Evolutionary conservation across 2,329 filamentous ascomycete species (phyloP).

Genomic region (Rhynchosporium secalis): DNA sequence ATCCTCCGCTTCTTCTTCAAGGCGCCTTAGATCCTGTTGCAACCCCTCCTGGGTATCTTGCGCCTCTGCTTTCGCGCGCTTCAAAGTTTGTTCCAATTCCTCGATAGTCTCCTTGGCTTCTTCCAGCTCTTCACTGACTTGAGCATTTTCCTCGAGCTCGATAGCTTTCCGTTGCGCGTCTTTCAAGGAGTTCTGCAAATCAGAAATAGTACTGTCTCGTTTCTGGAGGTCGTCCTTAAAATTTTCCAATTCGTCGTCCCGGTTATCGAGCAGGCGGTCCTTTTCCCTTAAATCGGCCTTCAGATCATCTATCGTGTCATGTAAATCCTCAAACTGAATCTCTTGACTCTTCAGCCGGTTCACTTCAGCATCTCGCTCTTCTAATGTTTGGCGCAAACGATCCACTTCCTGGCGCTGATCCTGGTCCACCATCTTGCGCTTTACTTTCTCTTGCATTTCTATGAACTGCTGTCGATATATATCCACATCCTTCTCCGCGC

Average conservation of each 20-base stretch:
- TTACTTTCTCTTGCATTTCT: constrained; percentile 79
- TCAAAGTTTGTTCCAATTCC: constrained; percentile 39
- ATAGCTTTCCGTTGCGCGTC: constrained; percentile 51
- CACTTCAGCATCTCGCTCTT: constrained; percentile 53
- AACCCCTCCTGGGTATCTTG: constrained; percentile 55
- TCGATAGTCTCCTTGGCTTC: constrained; percentile 48
- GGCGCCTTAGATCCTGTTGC: constrained; percentile 53
- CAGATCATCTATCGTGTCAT: constrained; percentile 73
- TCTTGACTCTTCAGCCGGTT: constrained; percentile 56
- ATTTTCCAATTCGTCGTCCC: constrained; percentile 63
- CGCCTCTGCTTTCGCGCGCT: constrained; percentile 22
- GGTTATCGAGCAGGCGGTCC: constrained; percentile 47
- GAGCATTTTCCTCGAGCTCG: constrained; percentile 59
- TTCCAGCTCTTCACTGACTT: constrained; percentile 47
- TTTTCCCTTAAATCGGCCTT: constrained; percentile 66
- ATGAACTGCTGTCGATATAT: constrained; percentile 77
- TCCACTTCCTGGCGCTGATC: constrained; percentile 63
- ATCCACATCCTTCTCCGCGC: constrained; percentile 85
- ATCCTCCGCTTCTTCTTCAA: constrained; percentile 56
- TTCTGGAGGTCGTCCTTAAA: constrained; percentile 57
- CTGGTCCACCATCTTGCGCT: constrained; percentile 72
- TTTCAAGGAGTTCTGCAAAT: constrained; percentile 61
- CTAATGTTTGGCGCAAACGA: constrained; percentile 55
- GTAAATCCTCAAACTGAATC: constrained; percentile 64
- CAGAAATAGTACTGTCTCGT: constrained; percentile 52